Evolutionary conservation across 1,284 basidiomycete species (phyloP).

Genomic region (Puccinia brachypodii): DNA sequence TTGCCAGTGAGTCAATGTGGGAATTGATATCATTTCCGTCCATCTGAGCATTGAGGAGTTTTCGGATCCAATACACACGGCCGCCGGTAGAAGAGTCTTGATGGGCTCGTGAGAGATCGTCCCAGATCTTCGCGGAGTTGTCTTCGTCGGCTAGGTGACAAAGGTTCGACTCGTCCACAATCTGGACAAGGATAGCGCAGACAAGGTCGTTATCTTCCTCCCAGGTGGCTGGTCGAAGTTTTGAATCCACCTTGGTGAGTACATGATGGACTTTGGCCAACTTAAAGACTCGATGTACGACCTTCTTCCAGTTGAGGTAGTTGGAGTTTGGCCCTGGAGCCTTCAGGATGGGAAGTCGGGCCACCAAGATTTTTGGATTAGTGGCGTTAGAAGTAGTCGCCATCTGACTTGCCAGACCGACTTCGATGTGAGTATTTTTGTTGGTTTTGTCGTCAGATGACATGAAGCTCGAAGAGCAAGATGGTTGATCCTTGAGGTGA

Average conservation of each 20-base stretch:
- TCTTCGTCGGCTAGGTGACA: background rate
- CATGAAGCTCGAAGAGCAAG: too few species aligned
- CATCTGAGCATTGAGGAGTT: background rate
- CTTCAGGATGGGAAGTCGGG: background rate
- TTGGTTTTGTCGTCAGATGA: too few species aligned
- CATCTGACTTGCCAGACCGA: too few species aligned
- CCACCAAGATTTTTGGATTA: too few species aligned
- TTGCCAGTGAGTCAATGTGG: background rate
- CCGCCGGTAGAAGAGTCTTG: constrained; percentile 6
- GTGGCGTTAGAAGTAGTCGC: too few species aligned
- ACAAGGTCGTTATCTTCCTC: background rate
- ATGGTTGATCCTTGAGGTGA: too few species aligned
- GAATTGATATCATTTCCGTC: background rate
- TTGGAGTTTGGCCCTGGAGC: background rate
- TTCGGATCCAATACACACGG: background rate
- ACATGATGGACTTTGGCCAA: background rate
- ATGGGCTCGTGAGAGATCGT: background rate
- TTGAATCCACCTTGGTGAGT: background rate
- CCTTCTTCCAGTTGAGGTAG: background rate
- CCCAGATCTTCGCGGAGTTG: background rate
- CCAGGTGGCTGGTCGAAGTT: background rate
- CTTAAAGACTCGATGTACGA: background rate
- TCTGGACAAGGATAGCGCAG: background rate
- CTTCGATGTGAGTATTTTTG: too few species aligned
- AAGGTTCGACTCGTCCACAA: background rate